Evolutionary conservation across 192 early-diverging fungal species (phyloP), one percentile per base, ranked within the genome.

Genomic region (Dissophora ornata): DNA sequence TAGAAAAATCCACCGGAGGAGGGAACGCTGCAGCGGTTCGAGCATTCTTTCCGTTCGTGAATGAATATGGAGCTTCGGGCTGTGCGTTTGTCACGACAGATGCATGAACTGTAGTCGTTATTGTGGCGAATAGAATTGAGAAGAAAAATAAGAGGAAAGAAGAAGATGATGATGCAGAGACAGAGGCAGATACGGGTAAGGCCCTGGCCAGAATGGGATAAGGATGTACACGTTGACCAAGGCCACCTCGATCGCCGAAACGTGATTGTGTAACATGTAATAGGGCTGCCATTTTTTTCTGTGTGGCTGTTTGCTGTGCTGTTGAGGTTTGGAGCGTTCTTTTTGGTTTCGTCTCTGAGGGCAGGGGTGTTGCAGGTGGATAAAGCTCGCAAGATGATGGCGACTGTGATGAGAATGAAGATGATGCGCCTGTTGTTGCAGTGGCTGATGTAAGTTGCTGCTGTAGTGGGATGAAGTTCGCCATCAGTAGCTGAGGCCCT

Each of bases 1-100:
- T n/a, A 0, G 56, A 21, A 67, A 75, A 67, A 36, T 75, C 71
- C 3, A 75, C 45, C 4, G 70, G 70, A 19, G 70, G 70, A 3
- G 70, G 38, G 1, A 59, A n/a, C 34, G 33, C 50, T 0, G 69
- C 12, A 12, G 56, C 18, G 0, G 49, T 33, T 19, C 21, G 46
- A 30, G 62, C 2, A 19, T n/a, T 21, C 7, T 55, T 49, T 26
- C 33, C 30, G 59, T 56, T 47, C 22, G 46, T 40, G 46, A 63
- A 52, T 10, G 69, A 50, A 15, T 42, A 16, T 22, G 70, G 58
- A 4, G 54, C 61, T 25, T 22, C 24, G 15, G 56, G 30, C 18
- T 40, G 44, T 19, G 55, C 2, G 22, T 52, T 45, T 34, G 24
- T 7, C 10, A 61, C 22, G 29, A 53, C 32, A 26, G 40, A 16